Base-by-base conservation (phyloP, 805 yeast genomes). In the Ogataea methylovora region DNA sequence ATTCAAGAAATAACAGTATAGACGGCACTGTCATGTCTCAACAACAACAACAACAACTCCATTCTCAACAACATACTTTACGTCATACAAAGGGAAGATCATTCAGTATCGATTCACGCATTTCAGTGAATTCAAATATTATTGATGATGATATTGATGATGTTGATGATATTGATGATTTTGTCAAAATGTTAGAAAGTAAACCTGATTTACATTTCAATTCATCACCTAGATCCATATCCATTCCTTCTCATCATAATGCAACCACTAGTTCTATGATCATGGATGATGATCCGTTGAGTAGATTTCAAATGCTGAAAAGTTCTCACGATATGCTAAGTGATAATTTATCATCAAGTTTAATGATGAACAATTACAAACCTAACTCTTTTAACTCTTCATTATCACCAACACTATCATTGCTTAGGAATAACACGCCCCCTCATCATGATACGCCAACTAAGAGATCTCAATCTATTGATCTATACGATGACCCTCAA, bases 121-220 rank as follows among this genome's bases (percentile, higher is more conserved):
- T 40, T 17, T 52, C 58, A 1, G 29, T 52, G 5, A 49, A 49
- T 33, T 27, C 30, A 4, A 27, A 27, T 27, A 11, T 27, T 18
- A 17, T 27, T 9, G 30, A 18, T 27, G 21, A 30, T 22, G 27
- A 30, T 10, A 11, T n/a, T 14, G 27, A 16, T 15, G 32, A 30
- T 22, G 63, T 52, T 31, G 63, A 56, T 29, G 62, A 54, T 29
- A 43, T 61, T 8, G 61, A 54, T 24, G 48, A 46, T 15, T 59
- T 60, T 37, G 48, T 60, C 42, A 56, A 47, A 30, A 48, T 58
- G 51, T 37, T 60, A 18, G 65, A 60, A 27, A 49, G 59, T 8
- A 60, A 54, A 33, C 65, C 65, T 1, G 62, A 58, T 35, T 38
- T 60, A 26, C n/a, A n/a, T n/a, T n/a, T n/a, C n/a, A n/a, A n/a